A percentile compares a stretch with the other conserved stretches of the same genome.
Evolutionary conservation across 225 moss, liverwort and hornwort genomes (phyloP).

Genomic region (Lunularia cruciata): DNA sequence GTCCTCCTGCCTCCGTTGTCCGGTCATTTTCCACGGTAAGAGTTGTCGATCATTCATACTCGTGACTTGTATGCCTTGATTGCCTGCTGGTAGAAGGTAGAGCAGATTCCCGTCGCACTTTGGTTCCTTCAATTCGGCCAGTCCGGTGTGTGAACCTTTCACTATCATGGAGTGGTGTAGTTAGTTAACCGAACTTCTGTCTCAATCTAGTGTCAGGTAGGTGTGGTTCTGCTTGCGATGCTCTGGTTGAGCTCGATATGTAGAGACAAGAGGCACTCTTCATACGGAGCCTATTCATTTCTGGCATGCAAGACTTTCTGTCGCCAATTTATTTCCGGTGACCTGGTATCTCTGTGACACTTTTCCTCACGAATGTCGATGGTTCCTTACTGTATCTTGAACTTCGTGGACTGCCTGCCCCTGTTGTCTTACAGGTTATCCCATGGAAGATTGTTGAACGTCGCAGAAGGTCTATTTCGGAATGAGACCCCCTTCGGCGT

Average conservation of each 20-base stretch:
- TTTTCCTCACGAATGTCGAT: not conserved
- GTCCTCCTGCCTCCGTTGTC: not conserved
- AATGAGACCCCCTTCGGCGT: conserved; percentile 12
- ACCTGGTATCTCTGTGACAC: too few species aligned
- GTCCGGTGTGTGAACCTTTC: too few species aligned
- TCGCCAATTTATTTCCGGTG: not conserved
- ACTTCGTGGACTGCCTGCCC: not conserved
- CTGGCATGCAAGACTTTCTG: not conserved
- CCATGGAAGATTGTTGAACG: not conserved
- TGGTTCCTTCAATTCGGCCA: too few species aligned
- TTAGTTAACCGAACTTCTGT: too few species aligned
- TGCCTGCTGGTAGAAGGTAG: not conserved
- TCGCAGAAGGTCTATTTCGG: not conserved
- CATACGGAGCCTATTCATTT: not conserved
- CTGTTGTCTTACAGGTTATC: not conserved
- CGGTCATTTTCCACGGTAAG: not conserved
- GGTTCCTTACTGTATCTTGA: not conserved
- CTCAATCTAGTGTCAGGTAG: too few species aligned
- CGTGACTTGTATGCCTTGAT: not conserved
- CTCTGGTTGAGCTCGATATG: too few species aligned
- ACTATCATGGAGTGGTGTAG: too few species aligned
- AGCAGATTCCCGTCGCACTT: not conserved
- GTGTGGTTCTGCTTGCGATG: too few species aligned
- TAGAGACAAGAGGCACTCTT: too few species aligned
- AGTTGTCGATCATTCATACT: not conserved